Evolutionary conservation across 495 filamentous ascomycete genomes (phyloP), one percentile per base, ranked within the genome.

Genomic region (Xylaria scruposa): DNA sequence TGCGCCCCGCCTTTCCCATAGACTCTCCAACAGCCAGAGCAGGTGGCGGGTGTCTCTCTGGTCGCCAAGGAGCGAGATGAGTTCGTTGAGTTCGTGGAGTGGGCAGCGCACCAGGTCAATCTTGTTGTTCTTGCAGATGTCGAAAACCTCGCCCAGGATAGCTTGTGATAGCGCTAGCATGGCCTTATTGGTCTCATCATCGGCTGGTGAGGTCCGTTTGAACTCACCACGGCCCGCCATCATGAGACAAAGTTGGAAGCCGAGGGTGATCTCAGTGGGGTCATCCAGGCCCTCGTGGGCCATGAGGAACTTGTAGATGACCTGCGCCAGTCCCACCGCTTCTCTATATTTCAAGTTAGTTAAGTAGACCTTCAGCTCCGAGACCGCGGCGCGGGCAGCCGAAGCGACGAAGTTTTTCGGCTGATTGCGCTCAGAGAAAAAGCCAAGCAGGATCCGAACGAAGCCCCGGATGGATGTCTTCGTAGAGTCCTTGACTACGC

Each of bases 1-100:
- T 3, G 65, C 49, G 6, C 65, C 21, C 9, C 65, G 1, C 15
- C 47, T 67, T 8, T 42, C 65, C 65, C 65, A 67, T 33, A 67
- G 65, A 17, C 36, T 67, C 65, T 67, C 65, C n/a, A 67, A 10
- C 10, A 67, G 65, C 65, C 65, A 67, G 19, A 67, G 47, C 15
- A 67, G 65, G 8, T 36, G 65, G 0, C 36, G 31, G 12, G 5
- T 67, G 7, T 67, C 65, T 36, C n/a, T 56, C 49, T 67, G 65
- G 21, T 67, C 49, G 4, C 65, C 65, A 36, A 67, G 65, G n/a
- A 67, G 65, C n/a, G 65, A 67, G 49, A 67, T 67, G 65, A 67
- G 65, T 36, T 67, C 65, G 21, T 67, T 36, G 21, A 67, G 65
- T 21, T 67, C 65, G 47, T 33, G 31, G 1, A 67, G 65, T 3